phyloP scores from a whole-genome alignment of 805 yeast genomes.

The Metschnikowia santaceciliae region DNA sequence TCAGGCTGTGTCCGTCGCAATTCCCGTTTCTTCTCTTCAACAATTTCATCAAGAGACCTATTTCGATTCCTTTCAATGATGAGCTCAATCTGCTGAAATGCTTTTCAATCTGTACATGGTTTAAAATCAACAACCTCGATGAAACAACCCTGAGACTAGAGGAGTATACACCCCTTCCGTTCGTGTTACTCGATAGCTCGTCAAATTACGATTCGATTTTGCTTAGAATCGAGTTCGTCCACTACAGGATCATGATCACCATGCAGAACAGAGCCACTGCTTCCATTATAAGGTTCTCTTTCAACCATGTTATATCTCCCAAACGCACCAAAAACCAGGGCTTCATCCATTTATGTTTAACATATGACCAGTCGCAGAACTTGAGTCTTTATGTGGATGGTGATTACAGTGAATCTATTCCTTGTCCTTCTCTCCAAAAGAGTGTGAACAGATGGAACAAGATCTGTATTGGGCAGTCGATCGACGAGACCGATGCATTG shows the following conservation, averaged over 20 bases:
- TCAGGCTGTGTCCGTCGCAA: slow-evolving; percentile 23
- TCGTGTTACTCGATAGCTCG: slow-evolving; percentile 29
- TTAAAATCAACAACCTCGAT: slow-evolving; percentile 25
- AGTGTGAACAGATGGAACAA: slow-evolving; percentile 32
- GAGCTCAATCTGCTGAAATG: slow-evolving; percentile 17
- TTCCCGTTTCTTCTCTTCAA: slow-evolving; percentile 29
- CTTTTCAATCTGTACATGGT: slow-evolving; percentile 40
- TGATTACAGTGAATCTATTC: slow-evolving; percentile 42
- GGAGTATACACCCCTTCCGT: slow-evolving; percentile 8
- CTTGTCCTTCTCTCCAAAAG: slow-evolving; percentile 32
- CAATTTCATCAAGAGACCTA: slow-evolving; percentile 8
- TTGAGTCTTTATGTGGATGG: slow-evolving; percentile 49
- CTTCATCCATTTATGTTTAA: slow-evolving; percentile 31
- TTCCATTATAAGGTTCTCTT: slow-evolving; percentile 28
- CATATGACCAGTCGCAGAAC: slow-evolving; percentile 34
- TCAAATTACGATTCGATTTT: slow-evolving; percentile 19
- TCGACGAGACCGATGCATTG: slow-evolving; percentile 4
- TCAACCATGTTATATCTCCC: slow-evolving; percentile 27
- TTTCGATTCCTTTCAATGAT: slow-evolving; percentile 14
- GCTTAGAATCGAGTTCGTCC: slow-evolving; percentile 27
- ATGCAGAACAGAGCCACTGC: slow-evolving; percentile 21
- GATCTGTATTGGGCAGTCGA: slow-evolving; percentile 29
- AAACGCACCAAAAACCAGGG: slow-evolving; percentile 17
- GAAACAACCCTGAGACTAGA: slow-evolving; percentile 11
- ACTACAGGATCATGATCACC: slow-evolving; percentile 28